phyloP scores from a whole-genome alignment of 2,329 filamentous ascomycete genomes.

The Dryadomyces sulphureus region DNA sequence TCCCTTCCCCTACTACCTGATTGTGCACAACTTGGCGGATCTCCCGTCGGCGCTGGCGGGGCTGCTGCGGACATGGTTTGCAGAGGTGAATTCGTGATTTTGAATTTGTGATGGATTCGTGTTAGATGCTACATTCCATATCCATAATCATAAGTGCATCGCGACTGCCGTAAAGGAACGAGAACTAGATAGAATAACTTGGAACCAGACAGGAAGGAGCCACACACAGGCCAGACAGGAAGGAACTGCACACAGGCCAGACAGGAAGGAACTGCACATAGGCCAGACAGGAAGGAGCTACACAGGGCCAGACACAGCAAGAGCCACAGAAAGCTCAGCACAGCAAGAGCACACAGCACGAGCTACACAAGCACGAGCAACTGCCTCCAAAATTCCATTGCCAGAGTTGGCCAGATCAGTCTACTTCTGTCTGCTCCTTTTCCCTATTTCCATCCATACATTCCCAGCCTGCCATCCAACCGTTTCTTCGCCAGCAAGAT shows the following conservation, averaged over 20 bases:
- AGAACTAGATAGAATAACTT: too few species aligned
- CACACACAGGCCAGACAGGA: too few species aligned
- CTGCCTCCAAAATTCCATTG: background rate
- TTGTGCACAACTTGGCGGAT: constrained; percentile 84
- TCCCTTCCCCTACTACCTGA: constrained; percentile 92
- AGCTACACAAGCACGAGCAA: background rate
- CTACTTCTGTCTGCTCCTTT: background rate
- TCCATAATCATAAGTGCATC: too few species aligned
- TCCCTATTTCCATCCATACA: background rate
- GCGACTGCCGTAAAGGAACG: too few species aligned
- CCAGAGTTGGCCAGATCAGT: background rate
- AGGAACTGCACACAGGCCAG: too few species aligned
- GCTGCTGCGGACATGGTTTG: constrained; percentile 91
- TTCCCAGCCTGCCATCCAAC: background rate
- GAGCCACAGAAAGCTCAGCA: too few species aligned
- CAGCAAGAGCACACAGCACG: too few species aligned
- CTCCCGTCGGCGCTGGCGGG: constrained; percentile 78
- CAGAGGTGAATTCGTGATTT: constrained; percentile 33
- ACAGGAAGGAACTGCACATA: too few species aligned
- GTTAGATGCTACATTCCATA: too few species aligned
- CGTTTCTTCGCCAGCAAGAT: background rate
- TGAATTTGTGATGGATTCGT: background rate
- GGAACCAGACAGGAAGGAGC: too few species aligned
- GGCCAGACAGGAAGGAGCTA: too few species aligned
- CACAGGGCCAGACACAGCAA: too few species aligned